A percentile compares a stretch with the other conserved stretches of the same genome.
phyloP scores from a whole-genome alignment of 331 rosid species.

The Spiraea crenata region DNA sequence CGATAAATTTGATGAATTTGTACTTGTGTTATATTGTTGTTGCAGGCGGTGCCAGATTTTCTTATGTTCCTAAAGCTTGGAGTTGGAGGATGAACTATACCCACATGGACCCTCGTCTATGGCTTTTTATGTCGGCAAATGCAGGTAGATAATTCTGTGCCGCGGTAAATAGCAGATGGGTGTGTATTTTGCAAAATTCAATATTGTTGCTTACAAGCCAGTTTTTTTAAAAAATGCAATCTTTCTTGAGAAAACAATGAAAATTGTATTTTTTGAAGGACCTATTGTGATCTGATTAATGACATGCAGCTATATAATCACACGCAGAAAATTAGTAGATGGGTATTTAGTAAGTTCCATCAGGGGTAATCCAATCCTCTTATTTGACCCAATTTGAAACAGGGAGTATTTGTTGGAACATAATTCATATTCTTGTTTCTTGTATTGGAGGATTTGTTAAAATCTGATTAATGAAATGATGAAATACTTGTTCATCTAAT shows the following conservation, averaged over 20 bases:
- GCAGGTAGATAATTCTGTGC: conserved; percentile 35
- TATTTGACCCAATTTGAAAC: not conserved
- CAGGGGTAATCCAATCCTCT: not conserved
- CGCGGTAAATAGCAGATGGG: no score
- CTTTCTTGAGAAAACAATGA: no score
- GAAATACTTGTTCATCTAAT: not conserved
- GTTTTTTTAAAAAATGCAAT: no score
- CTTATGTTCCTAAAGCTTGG: conserved; percentile 22
- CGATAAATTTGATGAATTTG: not conserved
- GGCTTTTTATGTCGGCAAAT: conserved; percentile 54
- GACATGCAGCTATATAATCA: not conserved
- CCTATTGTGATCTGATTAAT: no score
- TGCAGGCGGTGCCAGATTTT: conserved; percentile 38
- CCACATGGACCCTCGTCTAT: conserved; percentile 40
- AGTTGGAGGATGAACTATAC: conserved; percentile 35
- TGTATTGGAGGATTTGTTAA: not conserved
- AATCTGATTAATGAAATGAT: not conserved
- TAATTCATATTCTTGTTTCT: not conserved
- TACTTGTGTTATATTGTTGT: conserved; percentile 1
- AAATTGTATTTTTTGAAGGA: no score
- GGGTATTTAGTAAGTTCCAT: not conserved
- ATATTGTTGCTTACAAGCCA: no score
- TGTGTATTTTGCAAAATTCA: no score
- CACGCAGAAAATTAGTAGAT: not conserved
- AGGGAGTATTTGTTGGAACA: not conserved